Conservation (phyloP, 176 grass and related monocot species). For the Triticum dicoccoides region DNA sequence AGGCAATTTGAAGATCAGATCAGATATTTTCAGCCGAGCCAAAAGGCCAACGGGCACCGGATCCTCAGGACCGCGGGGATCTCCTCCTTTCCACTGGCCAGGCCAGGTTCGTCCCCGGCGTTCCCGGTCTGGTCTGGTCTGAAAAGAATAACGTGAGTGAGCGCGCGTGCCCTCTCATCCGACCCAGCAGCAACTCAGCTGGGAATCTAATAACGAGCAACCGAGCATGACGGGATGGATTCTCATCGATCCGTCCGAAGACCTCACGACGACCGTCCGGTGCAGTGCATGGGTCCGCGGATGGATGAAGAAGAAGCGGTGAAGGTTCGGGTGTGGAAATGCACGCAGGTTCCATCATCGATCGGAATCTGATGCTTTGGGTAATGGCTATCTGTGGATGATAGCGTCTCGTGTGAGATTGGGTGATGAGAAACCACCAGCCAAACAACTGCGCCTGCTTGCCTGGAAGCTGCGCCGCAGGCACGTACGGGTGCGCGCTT, state of each 20-base stretch:
- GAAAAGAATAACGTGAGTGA: not conserved
- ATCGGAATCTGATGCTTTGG: not conserved
- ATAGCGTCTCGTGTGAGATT: not conserved
- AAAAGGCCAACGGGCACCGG: not conserved
- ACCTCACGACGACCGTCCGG: not conserved
- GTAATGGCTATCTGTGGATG: too few relatives aligned
- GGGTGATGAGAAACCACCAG: not conserved
- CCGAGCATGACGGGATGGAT: not conserved
- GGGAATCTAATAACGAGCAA: not conserved
- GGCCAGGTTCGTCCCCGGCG: not conserved
- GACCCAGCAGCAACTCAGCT: too few relatives aligned
- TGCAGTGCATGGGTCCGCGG: not conserved
- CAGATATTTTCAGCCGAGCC: not conserved
- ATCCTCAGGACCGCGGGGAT: not conserved
- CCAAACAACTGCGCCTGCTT: not conserved
- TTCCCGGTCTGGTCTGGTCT: not conserved
- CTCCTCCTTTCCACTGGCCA: not conserved
- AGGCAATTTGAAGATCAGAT: not conserved
- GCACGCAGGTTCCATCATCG: not conserved
- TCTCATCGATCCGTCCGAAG: not conserved
- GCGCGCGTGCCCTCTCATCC: too few relatives aligned
- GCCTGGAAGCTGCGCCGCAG: not conserved
- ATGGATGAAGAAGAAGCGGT: not conserved
- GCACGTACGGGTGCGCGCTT: not conserved
- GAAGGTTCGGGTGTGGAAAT: slow-evolving; percentile 12